Conservation (phyloP, 208 protist genomes). For the Acanthamoeba royreba region DNA sequence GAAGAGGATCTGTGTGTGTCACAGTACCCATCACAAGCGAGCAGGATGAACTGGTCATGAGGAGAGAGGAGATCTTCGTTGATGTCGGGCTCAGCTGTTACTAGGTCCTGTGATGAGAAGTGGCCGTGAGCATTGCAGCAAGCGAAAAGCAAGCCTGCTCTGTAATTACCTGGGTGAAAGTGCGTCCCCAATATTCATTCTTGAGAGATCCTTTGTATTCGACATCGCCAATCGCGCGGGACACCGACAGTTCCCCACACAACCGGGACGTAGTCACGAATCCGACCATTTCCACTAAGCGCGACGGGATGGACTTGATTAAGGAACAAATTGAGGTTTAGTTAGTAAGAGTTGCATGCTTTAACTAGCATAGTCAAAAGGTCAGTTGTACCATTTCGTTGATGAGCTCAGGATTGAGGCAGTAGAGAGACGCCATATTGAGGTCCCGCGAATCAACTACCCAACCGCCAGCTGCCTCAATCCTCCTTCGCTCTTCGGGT, state of each 20-base stretch:
- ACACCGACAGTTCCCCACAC: background rate
- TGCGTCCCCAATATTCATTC: background rate
- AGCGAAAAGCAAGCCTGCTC: too few relatives aligned
- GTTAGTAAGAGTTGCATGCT: too few relatives aligned
- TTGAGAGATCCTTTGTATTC: background rate
- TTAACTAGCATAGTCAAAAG: too few relatives aligned
- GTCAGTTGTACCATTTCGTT: background rate
- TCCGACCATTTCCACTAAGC: background rate
- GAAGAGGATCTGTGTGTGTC: too few relatives aligned
- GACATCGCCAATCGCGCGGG: background rate
- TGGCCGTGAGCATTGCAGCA: background rate
- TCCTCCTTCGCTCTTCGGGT: background rate
- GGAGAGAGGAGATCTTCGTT: background rate
- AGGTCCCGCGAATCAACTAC: background rate
- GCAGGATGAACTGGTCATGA: background rate
- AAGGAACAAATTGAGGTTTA: too few relatives aligned
- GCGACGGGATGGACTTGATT: background rate
- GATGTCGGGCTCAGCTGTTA: background rate
- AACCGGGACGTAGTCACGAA: background rate
- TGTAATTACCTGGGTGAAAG: background rate
- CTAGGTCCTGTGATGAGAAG: background rate
- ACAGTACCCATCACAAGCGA: background rate
- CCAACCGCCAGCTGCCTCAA: background rate
- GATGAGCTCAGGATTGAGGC: background rate
- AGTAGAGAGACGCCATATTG: background rate